Evolutionary conservation across 495 filamentous ascomycete species (phyloP).

Genomic region (Penicillium longicatenatum): DNA sequence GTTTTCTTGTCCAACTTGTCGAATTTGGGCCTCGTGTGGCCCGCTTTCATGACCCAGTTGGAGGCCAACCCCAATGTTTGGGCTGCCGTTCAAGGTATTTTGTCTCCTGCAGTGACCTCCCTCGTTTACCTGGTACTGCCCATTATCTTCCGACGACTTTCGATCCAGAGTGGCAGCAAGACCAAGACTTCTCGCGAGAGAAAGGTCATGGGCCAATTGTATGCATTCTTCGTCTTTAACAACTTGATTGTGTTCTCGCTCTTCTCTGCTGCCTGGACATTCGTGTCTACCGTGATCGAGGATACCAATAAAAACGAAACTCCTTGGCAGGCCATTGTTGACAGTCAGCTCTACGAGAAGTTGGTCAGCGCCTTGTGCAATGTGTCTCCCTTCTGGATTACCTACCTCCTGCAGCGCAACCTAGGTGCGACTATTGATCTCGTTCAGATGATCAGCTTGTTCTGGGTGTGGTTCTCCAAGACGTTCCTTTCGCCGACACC

Average conservation of each 20-base stretch:
- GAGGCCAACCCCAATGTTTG: conserved; percentile 63
- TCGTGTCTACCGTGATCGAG: conserved; percentile 64
- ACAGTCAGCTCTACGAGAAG: conserved; percentile 59
- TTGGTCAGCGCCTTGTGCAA: conserved; percentile 71
- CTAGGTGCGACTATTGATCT: conserved; percentile 89
- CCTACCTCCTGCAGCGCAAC: conserved; percentile 89
- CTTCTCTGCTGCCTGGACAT: conserved; percentile 77
- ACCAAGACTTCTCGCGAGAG: conserved; percentile 91
- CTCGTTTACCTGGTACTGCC: conserved; percentile 87
- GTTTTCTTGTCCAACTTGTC: conserved; percentile 85
- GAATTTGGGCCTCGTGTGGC: conserved; percentile 82
- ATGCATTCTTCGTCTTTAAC: conserved; percentile 97
- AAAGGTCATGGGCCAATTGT: conserved; percentile 90
- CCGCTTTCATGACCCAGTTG: conserved; percentile 66
- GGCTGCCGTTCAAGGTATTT: conserved; percentile 91
- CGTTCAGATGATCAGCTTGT: conserved; percentile 76
- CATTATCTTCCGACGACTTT: conserved; percentile 83
- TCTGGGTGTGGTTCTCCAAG: conserved; percentile 78
- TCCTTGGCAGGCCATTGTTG: conserved; percentile 68
- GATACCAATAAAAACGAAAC: conserved; percentile 51
- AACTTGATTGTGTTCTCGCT: conserved; percentile 92
- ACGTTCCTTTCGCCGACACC: conserved; percentile 88
- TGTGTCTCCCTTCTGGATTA: conserved; percentile 90
- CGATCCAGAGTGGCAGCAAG: conserved; percentile 76
- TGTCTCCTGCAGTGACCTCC: conserved; percentile 87